Conservation (phyloP, 192 early-diverging fungal species). For the Mortierella hygrophila region DNA sequence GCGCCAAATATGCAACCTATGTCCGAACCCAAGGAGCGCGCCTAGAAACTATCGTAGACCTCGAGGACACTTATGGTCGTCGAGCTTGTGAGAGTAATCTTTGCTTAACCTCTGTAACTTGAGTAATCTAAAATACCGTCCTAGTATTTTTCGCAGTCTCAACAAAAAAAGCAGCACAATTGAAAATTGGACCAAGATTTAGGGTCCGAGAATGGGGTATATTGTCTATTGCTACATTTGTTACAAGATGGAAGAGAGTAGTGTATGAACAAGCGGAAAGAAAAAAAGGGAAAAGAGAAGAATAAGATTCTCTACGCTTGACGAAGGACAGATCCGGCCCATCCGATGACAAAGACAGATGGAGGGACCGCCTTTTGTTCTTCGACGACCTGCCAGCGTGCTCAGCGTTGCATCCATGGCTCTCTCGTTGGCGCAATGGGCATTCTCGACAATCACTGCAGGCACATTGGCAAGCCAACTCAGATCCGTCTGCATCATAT, state of each 20-base stretch:
- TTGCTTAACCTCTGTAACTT: too few relatives aligned
- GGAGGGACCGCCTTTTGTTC: slow-evolving; percentile 77
- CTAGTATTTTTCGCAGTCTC: too few relatives aligned
- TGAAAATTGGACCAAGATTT: too few relatives aligned
- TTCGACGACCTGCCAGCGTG: slow-evolving; percentile 73
- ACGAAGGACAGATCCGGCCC: slow-evolving; percentile 58
- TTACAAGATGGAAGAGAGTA: background rate
- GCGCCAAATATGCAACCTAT: too few relatives aligned
- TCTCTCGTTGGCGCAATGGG: slow-evolving; percentile 81
- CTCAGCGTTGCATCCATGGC: slow-evolving; percentile 74
- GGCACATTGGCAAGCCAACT: slow-evolving; percentile 78
- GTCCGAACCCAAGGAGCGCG: too few relatives aligned
- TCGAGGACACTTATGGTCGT: too few relatives aligned
- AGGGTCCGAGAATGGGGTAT: too few relatives aligned
- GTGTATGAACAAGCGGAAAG: background rate
- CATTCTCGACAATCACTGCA: slow-evolving; percentile 86
- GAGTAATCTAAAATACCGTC: too few relatives aligned
- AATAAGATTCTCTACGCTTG: background rate
- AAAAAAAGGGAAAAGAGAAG: background rate
- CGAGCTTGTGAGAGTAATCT: too few relatives aligned
- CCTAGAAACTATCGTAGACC: too few relatives aligned
- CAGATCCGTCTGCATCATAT: slow-evolving; percentile 60
- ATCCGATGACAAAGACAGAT: slow-evolving; percentile 85
- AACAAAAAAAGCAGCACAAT: too few relatives aligned
- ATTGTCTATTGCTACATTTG: too few relatives aligned